Base-by-base conservation (phyloP, 2,329 filamentous ascomycete species). In the Beauveria sp. region DNA sequence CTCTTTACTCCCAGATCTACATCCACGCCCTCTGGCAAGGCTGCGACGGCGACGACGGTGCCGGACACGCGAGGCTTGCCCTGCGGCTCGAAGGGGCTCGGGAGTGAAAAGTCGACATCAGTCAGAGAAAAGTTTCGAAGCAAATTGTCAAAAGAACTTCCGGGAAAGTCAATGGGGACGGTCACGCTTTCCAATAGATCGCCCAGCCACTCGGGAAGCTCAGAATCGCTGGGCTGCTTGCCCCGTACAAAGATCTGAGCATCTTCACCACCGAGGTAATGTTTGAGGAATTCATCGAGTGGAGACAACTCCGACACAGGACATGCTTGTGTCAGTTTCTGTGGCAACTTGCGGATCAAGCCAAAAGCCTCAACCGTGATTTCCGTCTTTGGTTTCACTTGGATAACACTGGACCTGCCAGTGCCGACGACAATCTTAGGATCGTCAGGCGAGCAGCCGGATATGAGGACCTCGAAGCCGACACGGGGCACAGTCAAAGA, bases 101-200 rank as follows among this genome's bases (percentile, higher is more conserved):
- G 95, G 51, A 99, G 77, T 54, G 84, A 85, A 72, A 99, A 96
- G 68, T 96, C 86, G 46, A 96, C 91, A 70, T 97, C 84, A 2
- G 86, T 85, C 66, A 98, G 78, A 24, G 91, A 89, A 71, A 98
- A 97, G 67, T 95, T 93, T 67, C 87, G 88, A 70, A 99, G 89
- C 18, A 96, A 77, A 65, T 89, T 86, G 66, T 92, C 91, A 68
- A 97, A 87, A 0, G 87, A 87, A 62, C 87, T 85, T 5, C 91
- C 91, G 0, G 91, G 90, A 64, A 98, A 89, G 6, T 91, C 89
- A 7, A 98, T 78, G 3, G 93, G 92, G 0, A 98, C 81, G 0
- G 88, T 93, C 58, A 98, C 84, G 66, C 89, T 91, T 51, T 87
- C 86, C 43, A 98, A 78, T 24, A 99, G 81, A 57, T 93, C 86